Base-by-base conservation (phyloP, 1,139 yeast species). In the Candida gigantensis region DNA sequence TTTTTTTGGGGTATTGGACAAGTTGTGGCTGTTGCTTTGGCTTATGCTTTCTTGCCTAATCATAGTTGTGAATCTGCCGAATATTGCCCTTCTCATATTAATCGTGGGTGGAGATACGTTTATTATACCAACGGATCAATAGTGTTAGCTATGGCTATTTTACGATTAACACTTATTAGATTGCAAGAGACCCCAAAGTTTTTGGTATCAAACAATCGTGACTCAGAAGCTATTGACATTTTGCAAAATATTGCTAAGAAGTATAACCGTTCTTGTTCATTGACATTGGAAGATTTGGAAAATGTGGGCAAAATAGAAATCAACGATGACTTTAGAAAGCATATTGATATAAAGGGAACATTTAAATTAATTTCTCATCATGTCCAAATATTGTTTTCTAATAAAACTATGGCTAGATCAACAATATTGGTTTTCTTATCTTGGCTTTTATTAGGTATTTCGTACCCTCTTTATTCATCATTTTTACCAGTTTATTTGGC, bases 361-460 rank as follows among this genome's bases (percentile, higher is more conserved):
- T 35, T 52, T 5, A 39, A 21, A 14, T 47, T 48, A 24, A 35
- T 47, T 14, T 36, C 28, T 28, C 41, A 51, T 3, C 72, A 72
- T 41, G 32, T 67, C 7, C 44, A 51, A 13, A 46, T 61, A 1
- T 55, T 77, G 34, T 77, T 73, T 50, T 54, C 61, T 10, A 65
- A 60, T 28, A 63, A 49, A 40, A 60, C 49, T 32, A 60, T 75
- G 44, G 65, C 65, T 4, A 49, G 59, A 32, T 71, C 78, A 3
- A 65, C 77, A 1, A 12, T 51, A 12, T 52, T 76, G 30, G 51
- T 74, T 25, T 58, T 73, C 39, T 29, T 60, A 3, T 71, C 78
- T 1, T 76, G 82, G 81, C 52, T 63, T 2, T 51, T 73, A 28
- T 63, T 77, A 39, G 82, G 82, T 32, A 60, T 77, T 27, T 63